Conservation (phyloP, 352 stramenopile genomes). For the Pythium brassicae region DNA sequence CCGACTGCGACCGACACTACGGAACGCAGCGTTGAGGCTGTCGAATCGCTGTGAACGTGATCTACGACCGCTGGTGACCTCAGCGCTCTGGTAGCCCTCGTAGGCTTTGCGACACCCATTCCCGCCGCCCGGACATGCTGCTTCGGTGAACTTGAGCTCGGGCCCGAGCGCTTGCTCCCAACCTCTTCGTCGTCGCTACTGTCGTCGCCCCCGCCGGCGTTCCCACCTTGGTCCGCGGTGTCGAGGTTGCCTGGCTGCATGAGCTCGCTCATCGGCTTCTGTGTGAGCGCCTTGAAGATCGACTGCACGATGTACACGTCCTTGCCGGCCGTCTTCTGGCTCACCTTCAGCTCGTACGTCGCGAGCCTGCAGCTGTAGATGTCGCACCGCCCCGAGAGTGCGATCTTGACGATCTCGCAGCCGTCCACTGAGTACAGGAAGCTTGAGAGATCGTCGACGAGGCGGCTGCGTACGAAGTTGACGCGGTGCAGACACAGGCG, state of each 20-base stretch:
- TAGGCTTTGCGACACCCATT: neutral
- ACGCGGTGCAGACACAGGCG: conserved; percentile 38
- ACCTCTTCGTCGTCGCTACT: neutral
- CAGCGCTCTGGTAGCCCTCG: neutral
- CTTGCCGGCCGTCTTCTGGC: conserved; percentile 22
- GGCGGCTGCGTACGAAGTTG: conserved; percentile 22
- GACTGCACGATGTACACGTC: conserved; percentile 33
- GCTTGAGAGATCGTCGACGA: conserved; percentile 15
- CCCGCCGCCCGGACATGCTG: neutral
- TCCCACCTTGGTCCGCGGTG: conserved; percentile 4
- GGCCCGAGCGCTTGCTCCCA: neutral
- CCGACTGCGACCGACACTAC: neutral
- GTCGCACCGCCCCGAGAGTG: conserved; percentile 30
- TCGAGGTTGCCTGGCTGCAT: conserved; percentile 33
- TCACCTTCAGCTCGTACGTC: conserved; percentile 39
- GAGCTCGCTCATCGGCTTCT: conserved; percentile 30
- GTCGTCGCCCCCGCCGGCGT: neutral
- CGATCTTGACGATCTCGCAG: conserved; percentile 22
- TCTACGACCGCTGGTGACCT: neutral
- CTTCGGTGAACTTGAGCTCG: neutral
- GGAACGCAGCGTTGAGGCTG: neutral
- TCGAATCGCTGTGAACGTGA: too few relatives aligned
- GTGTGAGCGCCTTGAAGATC: conserved; percentile 29
- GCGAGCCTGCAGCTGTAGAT: conserved; percentile 40
- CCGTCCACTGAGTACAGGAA: conserved; percentile 38